Evolutionary conservation across 2,329 filamentous ascomycete genomes (phyloP), one percentile per base, ranked within the genome.

Genomic region (Cladophialophora bantiana): DNA sequence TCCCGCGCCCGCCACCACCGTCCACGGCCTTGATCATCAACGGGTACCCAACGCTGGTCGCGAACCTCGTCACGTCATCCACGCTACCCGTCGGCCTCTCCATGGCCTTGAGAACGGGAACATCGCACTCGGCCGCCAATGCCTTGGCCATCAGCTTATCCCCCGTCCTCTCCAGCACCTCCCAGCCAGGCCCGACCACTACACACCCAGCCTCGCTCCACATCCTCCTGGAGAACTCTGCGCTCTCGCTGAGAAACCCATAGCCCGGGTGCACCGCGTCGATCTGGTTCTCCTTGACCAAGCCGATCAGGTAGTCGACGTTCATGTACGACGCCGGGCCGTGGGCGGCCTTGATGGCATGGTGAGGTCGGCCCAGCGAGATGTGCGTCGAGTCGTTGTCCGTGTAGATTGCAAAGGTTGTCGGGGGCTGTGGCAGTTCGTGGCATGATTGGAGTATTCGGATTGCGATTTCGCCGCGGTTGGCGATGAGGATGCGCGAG

Each of bases 1-100:
- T 89, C 0, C 87, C 87, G 15, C 86, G 77, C 0, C 87, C 87
- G 2, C 86, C 87, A 13, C 87, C 87, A 1, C 86, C 86, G 73
- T 88, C 87, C 3, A 88, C 84, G n/a, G 87, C 87, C 72, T 89
- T 89, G 53, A 89, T 78, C 84, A 88, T 87, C 52, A 88, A 78
- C 0, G 86, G 86, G 53, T 83, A 84, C 1, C 84, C 84, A 13
- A 81, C 77, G 26, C 77, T 56, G 2, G 73, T 83, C 75, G 91
- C 93, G 72, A 94, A 94, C 0, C 62, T 52, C 3, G 76, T 74
- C 4, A 86, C 80, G 4, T 82, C 77, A 32, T 79, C 75, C 0
- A 83, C 70, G 15, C 74, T 75, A 7, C 75, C 77, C 0, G 83
- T 85, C 0, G 84, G 78, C 0, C 72, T 75, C 4, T 73, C 75